Conservation (phyloP, 257 asterid species). For the Plantago major region DNA sequence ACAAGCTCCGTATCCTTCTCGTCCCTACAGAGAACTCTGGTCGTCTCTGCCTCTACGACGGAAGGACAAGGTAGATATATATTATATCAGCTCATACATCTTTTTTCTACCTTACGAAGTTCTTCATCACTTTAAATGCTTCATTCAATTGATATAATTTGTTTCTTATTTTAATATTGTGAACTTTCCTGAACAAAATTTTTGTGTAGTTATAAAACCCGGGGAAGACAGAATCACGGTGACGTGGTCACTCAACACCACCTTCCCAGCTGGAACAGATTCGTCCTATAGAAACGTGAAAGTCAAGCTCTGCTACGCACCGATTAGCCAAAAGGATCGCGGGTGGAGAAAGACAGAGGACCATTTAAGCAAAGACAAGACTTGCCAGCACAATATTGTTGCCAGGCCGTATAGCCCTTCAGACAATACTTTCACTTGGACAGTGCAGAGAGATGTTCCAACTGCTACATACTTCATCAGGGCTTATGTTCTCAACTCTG, state of each 20-base stretch:
- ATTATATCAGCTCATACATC: neutral
- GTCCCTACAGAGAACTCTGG: neutral
- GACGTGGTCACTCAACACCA: conserved; percentile 44
- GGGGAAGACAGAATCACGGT: conserved; percentile 46
- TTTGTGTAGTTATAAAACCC: conserved; percentile 38
- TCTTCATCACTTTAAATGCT: neutral
- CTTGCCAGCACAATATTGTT: conserved; percentile 54
- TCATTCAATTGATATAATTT: neutral
- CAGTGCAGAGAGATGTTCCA: conserved; percentile 42
- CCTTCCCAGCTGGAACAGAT: conserved; percentile 31
- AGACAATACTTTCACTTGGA: conserved; percentile 39
- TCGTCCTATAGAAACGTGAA: conserved; percentile 40
- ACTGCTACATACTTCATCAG: conserved; percentile 60
- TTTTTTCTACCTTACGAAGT: neutral
- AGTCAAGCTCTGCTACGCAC: conserved; percentile 62
- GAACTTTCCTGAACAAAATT: neutral
- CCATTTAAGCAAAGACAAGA: conserved; percentile 51
- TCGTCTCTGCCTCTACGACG: conserved; percentile 7
- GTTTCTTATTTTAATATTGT: neutral
- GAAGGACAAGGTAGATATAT: neutral
- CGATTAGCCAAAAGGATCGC: conserved; percentile 67
- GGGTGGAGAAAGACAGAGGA: conserved; percentile 68
- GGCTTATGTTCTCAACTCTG: conserved; percentile 42
- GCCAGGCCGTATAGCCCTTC: conserved; percentile 33
- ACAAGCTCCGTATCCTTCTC: neutral